phyloP scores from a whole-genome alignment of 257 asterid genomes.

The Solanum chiquidenum region DNA sequence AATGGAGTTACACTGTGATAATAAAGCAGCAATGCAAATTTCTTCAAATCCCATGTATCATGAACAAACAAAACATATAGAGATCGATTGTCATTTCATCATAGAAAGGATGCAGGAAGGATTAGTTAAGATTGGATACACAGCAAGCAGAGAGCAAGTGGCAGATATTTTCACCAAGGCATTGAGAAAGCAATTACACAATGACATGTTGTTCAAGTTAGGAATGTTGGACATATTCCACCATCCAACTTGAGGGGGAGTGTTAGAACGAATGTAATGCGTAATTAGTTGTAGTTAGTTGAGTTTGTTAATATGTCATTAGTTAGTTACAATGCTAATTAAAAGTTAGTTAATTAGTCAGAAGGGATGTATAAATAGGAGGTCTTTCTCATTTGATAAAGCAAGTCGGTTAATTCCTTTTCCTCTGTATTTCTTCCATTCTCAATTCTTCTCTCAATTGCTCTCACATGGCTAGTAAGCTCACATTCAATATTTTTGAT shows the following conservation, averaged over 20 bases:
- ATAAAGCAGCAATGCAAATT: background rate
- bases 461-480: background rate
- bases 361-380: background rate
- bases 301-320: background rate
- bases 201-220: background rate
- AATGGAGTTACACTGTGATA: background rate
- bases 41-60: background rate
- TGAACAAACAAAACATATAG: background rate
- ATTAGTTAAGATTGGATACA: background rate
- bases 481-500: background rate
- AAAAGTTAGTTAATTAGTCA: background rate
- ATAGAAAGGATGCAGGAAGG: background rate
- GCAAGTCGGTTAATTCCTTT: background rate
- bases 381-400: background rate
- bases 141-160: background rate
- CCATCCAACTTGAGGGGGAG: background rate
- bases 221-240: background rate
- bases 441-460: background rate
- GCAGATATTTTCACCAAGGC: background rate
- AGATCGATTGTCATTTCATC: too few relatives aligned
- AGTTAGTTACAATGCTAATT: background rate
- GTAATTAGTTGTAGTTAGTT: background rate
- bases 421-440: background rate
- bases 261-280: background rate
- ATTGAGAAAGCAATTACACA: background rate